Evolutionary conservation across 2,329 filamentous ascomycete species (phyloP), one percentile per base, ranked within the genome.

Genomic region (Fusarium fujikuroi): DNA sequence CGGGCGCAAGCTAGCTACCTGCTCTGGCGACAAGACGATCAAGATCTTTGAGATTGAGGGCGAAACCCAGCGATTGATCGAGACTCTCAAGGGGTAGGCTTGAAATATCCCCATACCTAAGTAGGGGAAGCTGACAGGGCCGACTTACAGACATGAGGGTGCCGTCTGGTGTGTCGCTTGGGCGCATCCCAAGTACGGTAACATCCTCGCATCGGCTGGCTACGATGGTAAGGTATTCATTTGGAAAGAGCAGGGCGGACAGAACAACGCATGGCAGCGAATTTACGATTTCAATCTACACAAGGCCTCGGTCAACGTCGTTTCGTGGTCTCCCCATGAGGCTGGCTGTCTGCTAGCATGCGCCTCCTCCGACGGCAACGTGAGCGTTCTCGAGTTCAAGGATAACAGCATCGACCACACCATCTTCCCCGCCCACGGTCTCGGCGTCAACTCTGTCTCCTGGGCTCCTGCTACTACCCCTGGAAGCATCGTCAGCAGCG

Each of bases 41-140:
- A 98, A 98, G 87, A 98, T 99, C 81, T 99, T 98, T 81, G 96
- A 99, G 84, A 92, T 99, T 63, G 95, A 98, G 80, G 94, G 95
- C 79, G 95, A 98, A 78, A 90, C 92, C 76, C 95, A 99, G 84
- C 90, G 93, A 73, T 86, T 98, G 77, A 90, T 94, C 39, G 95
- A 98, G 85, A 99, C 96, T 32, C 87, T 99, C 75, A 97, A 97
- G 85, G 95, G 95, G 94, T 97, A 89, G 79, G 86, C 80, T 46
- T 53, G 54, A 44, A 36, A 30, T 32, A 36, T 16, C 21, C 21
- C 25, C 16, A 15, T 18, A 19, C 14, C 15, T 25, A 28, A 56
- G 12, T 49, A 40, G 18, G 39, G 6, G 56, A 47, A 52, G 68
- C 76, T 76, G 71, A 78, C 70, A 15, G 46, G 44, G 57, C 46